A percentile compares a stretch with the other conserved stretches of the same genome.
Evolutionary conservation across 2,329 filamentous ascomycete genomes (phyloP).

Genomic region (Botrytis galanthina): DNA sequence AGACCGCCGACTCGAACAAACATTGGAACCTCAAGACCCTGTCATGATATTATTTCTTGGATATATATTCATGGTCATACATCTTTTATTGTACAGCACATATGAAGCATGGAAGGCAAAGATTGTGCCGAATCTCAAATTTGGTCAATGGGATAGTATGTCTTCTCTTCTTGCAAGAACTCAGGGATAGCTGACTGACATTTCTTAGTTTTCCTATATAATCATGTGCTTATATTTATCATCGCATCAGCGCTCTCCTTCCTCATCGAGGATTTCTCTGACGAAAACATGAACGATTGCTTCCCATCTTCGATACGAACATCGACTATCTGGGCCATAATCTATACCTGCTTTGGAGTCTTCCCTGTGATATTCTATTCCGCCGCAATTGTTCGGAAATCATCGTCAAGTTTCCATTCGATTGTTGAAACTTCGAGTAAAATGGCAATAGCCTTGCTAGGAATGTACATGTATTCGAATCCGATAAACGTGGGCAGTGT

Average conservation of each 20-base stretch:
- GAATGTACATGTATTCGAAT: conserved; percentile 7
- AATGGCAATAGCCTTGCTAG: conserved; percentile 11
- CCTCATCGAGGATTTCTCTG: conserved; percentile 17
- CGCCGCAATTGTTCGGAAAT: neutral
- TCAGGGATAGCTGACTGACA: neutral
- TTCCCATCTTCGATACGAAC: neutral
- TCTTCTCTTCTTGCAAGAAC: neutral
- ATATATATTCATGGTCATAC: conserved; percentile 16
- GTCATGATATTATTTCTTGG: conserved; percentile 20
- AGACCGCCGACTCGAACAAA: conserved; percentile 18
- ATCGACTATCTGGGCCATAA: conserved; percentile 13
- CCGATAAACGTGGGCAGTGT: neutral
- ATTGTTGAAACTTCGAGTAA: conserved; percentile 9
- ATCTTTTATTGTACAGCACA: conserved; percentile 14
- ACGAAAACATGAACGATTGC: conserved; percentile 19
- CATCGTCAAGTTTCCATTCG: conserved; percentile 1
- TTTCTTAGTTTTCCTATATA: conserved; percentile 17
- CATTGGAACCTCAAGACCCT: conserved; percentile 20
- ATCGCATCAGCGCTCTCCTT: neutral
- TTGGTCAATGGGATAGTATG: conserved; percentile 20
- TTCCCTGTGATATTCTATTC: conserved; percentile 12
- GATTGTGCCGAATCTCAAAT: conserved; percentile 13
- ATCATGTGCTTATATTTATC: conserved; percentile 13
- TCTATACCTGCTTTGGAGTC: conserved; percentile 10
- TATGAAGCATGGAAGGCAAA: conserved; percentile 20